Evolutionary conservation across 345 rosid species (phyloP).

Genomic region (Bruguiera gymnorhiza): DNA sequence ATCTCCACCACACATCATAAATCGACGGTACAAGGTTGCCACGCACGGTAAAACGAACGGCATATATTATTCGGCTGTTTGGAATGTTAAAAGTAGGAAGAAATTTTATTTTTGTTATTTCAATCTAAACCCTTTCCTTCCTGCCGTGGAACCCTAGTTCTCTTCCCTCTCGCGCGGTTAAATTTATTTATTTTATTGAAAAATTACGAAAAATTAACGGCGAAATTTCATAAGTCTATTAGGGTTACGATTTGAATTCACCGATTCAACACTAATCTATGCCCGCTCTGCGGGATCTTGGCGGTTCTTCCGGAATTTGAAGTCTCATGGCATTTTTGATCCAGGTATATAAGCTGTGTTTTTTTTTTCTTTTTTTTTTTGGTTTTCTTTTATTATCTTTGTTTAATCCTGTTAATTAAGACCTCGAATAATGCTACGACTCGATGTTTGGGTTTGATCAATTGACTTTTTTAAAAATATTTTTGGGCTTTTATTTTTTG

Average conservation of each 20-base stretch:
- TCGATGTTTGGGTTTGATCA: background rate
- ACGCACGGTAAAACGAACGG: conserved; percentile 11
- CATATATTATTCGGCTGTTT: conserved; percentile 9
- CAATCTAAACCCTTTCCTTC: conserved; percentile 48
- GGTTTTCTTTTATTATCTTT: too few relatives aligned
- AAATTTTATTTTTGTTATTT: conserved; percentile 22
- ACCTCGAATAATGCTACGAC: background rate
- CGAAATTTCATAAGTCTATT: conserved; percentile 29
- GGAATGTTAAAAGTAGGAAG: background rate
- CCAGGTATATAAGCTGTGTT: conserved; percentile 10
- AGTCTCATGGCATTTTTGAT: conserved; percentile 7
- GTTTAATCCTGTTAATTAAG: conserved; percentile 7
- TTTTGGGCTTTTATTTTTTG: conserved; percentile 13
- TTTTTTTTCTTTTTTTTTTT: background rate
- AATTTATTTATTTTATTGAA: conserved; percentile 11
- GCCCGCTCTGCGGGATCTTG: conserved; percentile 12
- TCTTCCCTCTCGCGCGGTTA: conserved; percentile 33
- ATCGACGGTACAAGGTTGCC: conserved; percentile 8
- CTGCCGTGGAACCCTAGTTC: conserved; percentile 51
- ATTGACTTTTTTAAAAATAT: conserved; percentile 13
- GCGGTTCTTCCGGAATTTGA: conserved; percentile 5
- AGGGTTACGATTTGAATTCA: conserved; percentile 17
- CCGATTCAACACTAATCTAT: conserved; percentile 10
- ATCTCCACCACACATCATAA: conserved; percentile 14
- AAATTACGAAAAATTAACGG: conserved; percentile 34